These are phyloP conservation scores for Fusarium abutilonis DNA, from an alignment of 2,329 filamentous ascomycete species.

Conservation along the genomic window DNA sequence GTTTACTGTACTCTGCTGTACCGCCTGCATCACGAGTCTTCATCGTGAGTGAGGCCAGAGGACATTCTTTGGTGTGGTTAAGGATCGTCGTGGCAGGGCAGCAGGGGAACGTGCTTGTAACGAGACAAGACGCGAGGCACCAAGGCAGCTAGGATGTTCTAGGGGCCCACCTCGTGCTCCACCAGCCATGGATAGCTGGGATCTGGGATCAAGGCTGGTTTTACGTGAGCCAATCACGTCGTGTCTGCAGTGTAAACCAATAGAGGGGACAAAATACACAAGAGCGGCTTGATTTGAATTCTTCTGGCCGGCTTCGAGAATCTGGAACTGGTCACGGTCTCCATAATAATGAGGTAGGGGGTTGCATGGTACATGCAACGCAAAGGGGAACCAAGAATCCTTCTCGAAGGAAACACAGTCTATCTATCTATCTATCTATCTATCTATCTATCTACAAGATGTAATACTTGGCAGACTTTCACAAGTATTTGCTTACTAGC, in stretches of 20 bases:
- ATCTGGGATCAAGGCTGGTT: conserved; percentile 3
- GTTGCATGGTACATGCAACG: conserved; percentile 20
- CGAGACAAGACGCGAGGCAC: conserved; percentile 32
- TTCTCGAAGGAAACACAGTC: conserved; percentile 45
- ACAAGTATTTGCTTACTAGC: not conserved
- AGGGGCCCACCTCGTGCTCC: conserved; percentile 17
- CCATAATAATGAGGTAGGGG: conserved; percentile 36
- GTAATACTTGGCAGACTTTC: not conserved
- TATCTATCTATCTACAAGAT: not conserved
- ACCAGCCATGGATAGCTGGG: conserved; percentile 7
- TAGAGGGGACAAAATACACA: conserved; percentile 25
- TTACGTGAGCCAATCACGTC: conserved; percentile 21
- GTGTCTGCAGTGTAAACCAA: conserved; percentile 8
- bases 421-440: not conserved
- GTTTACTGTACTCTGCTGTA: conserved; percentile 21
- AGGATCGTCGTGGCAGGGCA: conserved; percentile 36
- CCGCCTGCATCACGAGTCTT: conserved; percentile 27
- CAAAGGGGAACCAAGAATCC: conserved; percentile 40
- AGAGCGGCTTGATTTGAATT: conserved; percentile 39
- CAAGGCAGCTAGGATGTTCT: conserved; percentile 23
- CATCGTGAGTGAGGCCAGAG: conserved; percentile 29
- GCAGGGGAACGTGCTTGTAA: conserved; percentile 34
- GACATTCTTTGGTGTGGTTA: conserved; percentile 25
- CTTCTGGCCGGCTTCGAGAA: conserved; percentile 46
- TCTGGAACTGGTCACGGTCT: conserved; percentile 38